Percentiles rank a stretch among this genome's conserved stretches.
Evolutionary conservation across 2,329 filamentous ascomycete species (phyloP).

Genomic region (Penicillium rolfsii): DNA sequence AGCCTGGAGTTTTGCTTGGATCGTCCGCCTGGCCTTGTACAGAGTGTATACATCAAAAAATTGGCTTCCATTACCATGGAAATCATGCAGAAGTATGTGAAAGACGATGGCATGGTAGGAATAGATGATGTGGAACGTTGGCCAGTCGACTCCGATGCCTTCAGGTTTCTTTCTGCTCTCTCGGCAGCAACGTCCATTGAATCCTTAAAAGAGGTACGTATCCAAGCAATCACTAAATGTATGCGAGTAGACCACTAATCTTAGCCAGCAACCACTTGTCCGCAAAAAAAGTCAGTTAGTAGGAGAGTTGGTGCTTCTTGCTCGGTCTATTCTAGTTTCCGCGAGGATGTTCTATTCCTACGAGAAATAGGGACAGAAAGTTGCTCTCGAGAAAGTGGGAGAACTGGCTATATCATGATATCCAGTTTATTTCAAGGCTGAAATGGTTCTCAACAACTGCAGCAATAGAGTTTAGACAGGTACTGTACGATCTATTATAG

Average conservation of each 20-base stretch:
- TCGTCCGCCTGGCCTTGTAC: constrained; percentile 9
- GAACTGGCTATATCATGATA: too few relatives aligned
- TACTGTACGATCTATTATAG: too few relatives aligned
- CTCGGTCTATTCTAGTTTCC: constrained; percentile 14
- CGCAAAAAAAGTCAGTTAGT: background rate
- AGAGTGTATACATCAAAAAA: constrained; percentile 25
- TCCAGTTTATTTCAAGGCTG: too few relatives aligned
- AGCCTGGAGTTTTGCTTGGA: constrained; percentile 23
- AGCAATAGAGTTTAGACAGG: too few relatives aligned
- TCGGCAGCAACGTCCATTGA: constrained; percentile 21
- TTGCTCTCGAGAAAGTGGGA: too few relatives aligned
- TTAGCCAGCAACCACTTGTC: constrained; percentile 13
- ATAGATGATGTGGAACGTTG: constrained; percentile 39
- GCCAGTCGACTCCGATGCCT: constrained; percentile 29
- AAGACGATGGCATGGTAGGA: constrained; percentile 38
- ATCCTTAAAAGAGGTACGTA: constrained; percentile 1
- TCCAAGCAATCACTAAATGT: too few relatives aligned
- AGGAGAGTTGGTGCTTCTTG: constrained; percentile 13
- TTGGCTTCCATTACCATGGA: constrained; percentile 36
- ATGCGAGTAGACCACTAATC: too few relatives aligned
- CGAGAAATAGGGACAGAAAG: constrained; percentile 2
- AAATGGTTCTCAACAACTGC: too few relatives aligned
- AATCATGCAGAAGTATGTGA: constrained; percentile 43
- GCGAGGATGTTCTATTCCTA: constrained; percentile 18
- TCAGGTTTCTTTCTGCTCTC: constrained; percentile 39